Conservation (phyloP, 2,329 filamentous ascomycete species). For the Pseudogymnoascus verrucosus region DNA sequence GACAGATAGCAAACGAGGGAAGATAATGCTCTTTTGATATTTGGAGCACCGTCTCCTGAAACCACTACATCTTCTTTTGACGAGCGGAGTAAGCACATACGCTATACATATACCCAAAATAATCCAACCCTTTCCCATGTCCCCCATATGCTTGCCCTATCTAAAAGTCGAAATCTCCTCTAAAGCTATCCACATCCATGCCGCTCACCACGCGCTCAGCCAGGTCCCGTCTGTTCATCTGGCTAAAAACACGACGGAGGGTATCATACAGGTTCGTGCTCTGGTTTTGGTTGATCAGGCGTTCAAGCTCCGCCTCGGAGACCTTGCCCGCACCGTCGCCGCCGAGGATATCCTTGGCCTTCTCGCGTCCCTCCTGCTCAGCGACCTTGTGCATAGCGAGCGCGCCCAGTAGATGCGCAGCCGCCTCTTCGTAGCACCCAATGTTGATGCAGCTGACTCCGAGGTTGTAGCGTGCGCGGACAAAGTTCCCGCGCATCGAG, state of each 20-base stretch:
- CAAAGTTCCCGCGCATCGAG: constrained; percentile 87
- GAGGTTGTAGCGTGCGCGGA: constrained; percentile 92
- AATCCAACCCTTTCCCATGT: not conserved
- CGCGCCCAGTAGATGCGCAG: constrained; percentile 83
- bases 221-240: constrained; percentile 86
- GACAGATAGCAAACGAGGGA: constrained; percentile 4
- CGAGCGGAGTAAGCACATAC: constrained; percentile 1
- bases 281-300: constrained; percentile 89
- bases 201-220: constrained; percentile 80
- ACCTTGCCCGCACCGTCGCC: constrained; percentile 40
- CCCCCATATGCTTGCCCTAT: not conserved
- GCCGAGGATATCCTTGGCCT: constrained; percentile 70
- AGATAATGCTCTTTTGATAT: constrained; percentile 7
- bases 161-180: constrained; percentile 82
- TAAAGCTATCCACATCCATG: constrained; percentile 84
- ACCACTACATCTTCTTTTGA: constrained; percentile 1
- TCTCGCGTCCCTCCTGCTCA: constrained; percentile 74
- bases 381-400: constrained; percentile 93
- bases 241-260: constrained; percentile 83
- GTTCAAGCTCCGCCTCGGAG: constrained; percentile 67
- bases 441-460: constrained; percentile 97
- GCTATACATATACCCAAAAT: not conserved
- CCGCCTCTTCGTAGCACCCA: constrained; percentile 86
- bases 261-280: constrained; percentile 97
- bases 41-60: not conserved